phyloP scores from a whole-genome alignment of 2,329 filamentous ascomycete species.

The Trichoderma citrinoviride region DNA sequence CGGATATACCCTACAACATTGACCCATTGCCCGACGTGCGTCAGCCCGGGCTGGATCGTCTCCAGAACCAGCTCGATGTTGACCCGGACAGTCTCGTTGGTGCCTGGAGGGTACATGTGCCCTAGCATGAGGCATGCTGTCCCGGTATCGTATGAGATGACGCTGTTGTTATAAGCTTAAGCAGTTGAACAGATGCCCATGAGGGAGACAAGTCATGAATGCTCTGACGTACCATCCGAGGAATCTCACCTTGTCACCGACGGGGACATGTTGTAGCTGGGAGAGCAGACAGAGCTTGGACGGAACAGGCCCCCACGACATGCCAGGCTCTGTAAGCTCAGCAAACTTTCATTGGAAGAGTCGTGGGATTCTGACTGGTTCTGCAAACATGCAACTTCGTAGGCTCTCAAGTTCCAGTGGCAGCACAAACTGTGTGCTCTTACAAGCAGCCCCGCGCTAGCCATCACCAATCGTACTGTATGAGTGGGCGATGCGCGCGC shows the following conservation, averaged over 20 bases:
- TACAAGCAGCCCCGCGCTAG: background rate
- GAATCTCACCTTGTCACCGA: conserved; percentile 81
- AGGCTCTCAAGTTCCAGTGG: too few species aligned
- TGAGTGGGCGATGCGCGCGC: background rate
- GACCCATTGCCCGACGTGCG: conserved; percentile 77
- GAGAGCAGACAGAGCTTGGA: conserved; percentile 65
- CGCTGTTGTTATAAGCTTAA: conserved; percentile 37
- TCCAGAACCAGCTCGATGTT: conserved; percentile 71
- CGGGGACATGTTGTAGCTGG: conserved; percentile 49
- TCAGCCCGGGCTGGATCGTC: conserved; percentile 59
- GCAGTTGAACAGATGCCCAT: background rate
- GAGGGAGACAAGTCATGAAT: background rate
- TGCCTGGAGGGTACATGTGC: conserved; percentile 58
- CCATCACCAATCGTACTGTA: background rate
- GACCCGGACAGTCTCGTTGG: conserved; percentile 55
- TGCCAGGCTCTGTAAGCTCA: conserved; percentile 29
- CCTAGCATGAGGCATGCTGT: conserved; percentile 64
- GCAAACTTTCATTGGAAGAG: background rate
- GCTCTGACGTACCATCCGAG: conserved; percentile 76
- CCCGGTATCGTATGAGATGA: conserved; percentile 49
- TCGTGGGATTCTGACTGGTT: background rate
- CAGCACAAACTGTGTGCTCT: too few species aligned
- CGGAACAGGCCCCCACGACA: conserved; percentile 61
- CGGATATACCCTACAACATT: conserved; percentile 82
- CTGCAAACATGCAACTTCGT: too few species aligned